These are phyloP conservation scores for Phoma sp. DNA, from an alignment of 2,329 filamentous ascomycete genomes.

Conservation along the genomic window DNA sequence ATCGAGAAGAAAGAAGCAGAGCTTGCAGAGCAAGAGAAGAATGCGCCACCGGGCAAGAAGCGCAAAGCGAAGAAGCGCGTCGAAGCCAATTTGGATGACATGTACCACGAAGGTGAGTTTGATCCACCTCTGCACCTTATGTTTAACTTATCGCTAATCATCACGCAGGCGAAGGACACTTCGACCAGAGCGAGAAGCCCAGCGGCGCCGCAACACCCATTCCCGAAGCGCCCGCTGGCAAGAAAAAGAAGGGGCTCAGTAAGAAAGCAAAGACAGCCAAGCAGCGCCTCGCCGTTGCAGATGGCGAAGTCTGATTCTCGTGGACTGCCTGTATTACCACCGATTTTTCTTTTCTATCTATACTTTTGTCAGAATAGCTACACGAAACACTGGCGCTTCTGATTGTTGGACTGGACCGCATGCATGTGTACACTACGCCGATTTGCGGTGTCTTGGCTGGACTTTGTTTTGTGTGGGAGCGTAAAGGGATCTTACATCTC, in stretches of 20 bases:
- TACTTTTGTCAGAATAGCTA: not conserved
- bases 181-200: conserved; percentile 85
- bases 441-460: not conserved
- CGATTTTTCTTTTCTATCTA: conserved; percentile 1
- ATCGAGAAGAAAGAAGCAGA: conserved; percentile 94
- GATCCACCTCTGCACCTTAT: not conserved
- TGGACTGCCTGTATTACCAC: conserved; percentile 4
- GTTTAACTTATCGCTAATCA: conserved; percentile 31
- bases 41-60: conserved; percentile 47
- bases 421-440: conserved; percentile 12
- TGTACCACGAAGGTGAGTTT: conserved; percentile 96
- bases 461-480: not conserved
- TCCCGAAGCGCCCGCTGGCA: conserved; percentile 48
- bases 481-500: not conserved
- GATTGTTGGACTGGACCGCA: not conserved
- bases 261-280: conserved; percentile 61
- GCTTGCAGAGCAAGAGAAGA: conserved; percentile 69
- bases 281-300: conserved; percentile 56
- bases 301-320: conserved; percentile 47
- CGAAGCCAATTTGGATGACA: conserved; percentile 80
- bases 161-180: conserved; percentile 84
- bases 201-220: conserved; percentile 87
- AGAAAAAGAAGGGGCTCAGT: conserved; percentile 55
- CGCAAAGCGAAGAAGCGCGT: conserved; percentile 68
- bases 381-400: not conserved